Evolutionary conservation across 176 grass and related monocot genomes (phyloP).

Genomic region (Cocos nucifera): DNA sequence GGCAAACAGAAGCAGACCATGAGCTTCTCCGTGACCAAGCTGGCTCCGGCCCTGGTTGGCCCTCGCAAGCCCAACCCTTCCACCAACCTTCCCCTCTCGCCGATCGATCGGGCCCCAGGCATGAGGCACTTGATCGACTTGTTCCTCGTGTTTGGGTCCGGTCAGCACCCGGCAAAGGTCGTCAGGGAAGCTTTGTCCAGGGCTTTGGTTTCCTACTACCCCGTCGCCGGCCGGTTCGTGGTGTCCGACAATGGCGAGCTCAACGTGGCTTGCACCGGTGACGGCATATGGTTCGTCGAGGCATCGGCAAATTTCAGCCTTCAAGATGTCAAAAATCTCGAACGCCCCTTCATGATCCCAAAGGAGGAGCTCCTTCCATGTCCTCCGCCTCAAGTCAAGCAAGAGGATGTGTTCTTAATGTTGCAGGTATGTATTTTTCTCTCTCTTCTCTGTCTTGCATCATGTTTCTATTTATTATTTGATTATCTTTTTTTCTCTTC

Average conservation of each 20-base stretch:
- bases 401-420: slow-evolving; percentile 49
- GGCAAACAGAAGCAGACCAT: neutral
- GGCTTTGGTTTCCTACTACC: slow-evolving; percentile 61
- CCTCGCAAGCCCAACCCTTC: slow-evolving; percentile 28
- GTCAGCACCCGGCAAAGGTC: neutral
- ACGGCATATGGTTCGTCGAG: slow-evolving; percentile 73
- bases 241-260: slow-evolving; percentile 28
- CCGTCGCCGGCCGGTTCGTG: slow-evolving; percentile 45
- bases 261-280: slow-evolving; percentile 53
- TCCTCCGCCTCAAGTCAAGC: slow-evolving; percentile 27
- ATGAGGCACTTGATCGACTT: slow-evolving; percentile 50
- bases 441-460: neutral
- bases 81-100: slow-evolving; percentile 48
- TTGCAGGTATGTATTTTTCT: slow-evolving; percentile 32
- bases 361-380: slow-evolving; percentile 63
- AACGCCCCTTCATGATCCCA: slow-evolving; percentile 54
- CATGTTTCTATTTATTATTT: too few relatives aligned
- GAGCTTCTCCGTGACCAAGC: slow-evolving; percentile 39
- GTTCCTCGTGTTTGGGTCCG: slow-evolving; percentile 43
- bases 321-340: slow-evolving; percentile 50
- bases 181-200: slow-evolving; percentile 38
- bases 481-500: too few relatives aligned
- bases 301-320: slow-evolving; percentile 47
- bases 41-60: slow-evolving; percentile 23
- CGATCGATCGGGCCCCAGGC: slow-evolving; percentile 44